Evolutionary conservation across 2,329 filamentous ascomycete genomes (phyloP), one percentile per base, ranked within the genome.

Genomic region (Tothia fuscella): DNA sequence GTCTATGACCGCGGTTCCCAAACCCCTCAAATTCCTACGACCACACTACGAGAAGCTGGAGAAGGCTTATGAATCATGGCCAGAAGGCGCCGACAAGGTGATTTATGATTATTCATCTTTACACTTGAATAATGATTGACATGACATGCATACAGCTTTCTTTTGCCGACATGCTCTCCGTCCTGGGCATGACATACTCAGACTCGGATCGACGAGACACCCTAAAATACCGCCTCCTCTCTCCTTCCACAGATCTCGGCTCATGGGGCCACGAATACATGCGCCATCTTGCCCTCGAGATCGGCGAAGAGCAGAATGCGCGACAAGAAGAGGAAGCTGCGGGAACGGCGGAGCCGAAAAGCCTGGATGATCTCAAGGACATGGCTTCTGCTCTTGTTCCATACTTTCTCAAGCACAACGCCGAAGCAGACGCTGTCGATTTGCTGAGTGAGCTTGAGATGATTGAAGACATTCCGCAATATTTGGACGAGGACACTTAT

Each of bases 191-290:
- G 91, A 98, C 91, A 42, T 95, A 89, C 60, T 94, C 89, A 37
- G 89, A 96, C 57, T 91, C 96, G 64, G 86, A 94, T 55, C 80
- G 86, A 61, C 78, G 93, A 63, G 91, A 98, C 62, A 95, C 91
- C 38, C 75, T 98, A 55, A 96, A 94, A 66, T 98, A 91, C 68
- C 80, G 91, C 50, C 73, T 98, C 39, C 73, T 95, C 46, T 82
- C 89, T 26, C 87, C 88, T 22, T 84, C 87, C 29, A 79, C 87
- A 60, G 91, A 98, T 62, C 86, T 98, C 56, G 83, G 80, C 44
- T 94, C 89, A 5, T 98, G 91, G 91, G 91, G 91, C 45, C 93
- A 98, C 61, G 91, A 98, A 71, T 98, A 98, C 62, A 87, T 93
- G 57, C 77, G 93, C 48, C 93, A 98, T 66, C 71, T 98, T 50